Evolutionary conservation across 2,329 filamentous ascomycete species (phyloP).

Genomic region (Bipolaris gigantea): DNA sequence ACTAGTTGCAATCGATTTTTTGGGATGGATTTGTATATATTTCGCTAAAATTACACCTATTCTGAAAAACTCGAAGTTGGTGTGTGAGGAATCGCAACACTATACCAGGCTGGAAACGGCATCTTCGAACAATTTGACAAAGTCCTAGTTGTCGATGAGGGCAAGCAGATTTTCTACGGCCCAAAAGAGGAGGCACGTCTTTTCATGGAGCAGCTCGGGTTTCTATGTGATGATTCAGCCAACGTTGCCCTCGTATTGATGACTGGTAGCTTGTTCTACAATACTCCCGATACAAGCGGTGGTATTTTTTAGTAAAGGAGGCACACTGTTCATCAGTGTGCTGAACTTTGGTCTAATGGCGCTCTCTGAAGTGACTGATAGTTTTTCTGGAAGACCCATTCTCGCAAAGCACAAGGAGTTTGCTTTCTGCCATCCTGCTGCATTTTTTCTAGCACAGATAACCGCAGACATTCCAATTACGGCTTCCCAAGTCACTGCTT

Average conservation of each 20-base stretch:
- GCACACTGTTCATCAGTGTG: slow-evolving; percentile 65
- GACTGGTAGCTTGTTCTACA: slow-evolving; percentile 67
- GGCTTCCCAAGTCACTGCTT: slow-evolving; percentile 60
- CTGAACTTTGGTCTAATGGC: slow-evolving; percentile 64
- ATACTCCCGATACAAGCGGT: slow-evolving; percentile 54
- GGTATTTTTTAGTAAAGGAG: slow-evolving; percentile 68
- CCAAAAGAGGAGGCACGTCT: slow-evolving; percentile 58
- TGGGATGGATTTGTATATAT: too few species aligned
- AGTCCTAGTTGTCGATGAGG: slow-evolving; percentile 71
- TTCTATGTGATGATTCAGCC: slow-evolving; percentile 60
- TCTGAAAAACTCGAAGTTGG: too few species aligned
- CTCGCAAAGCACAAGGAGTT: slow-evolving; percentile 84
- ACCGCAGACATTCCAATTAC: slow-evolving; percentile 57
- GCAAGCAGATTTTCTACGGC: slow-evolving; percentile 74
- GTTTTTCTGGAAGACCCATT: slow-evolving; percentile 69
- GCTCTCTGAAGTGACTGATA: slow-evolving; percentile 63
- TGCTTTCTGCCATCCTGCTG: slow-evolving; percentile 81
- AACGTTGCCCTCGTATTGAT: slow-evolving; percentile 67
- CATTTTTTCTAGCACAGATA: slow-evolving; percentile 73
- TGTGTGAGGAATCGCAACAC: too few species aligned
- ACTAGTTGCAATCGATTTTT: too few species aligned
- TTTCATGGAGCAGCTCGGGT: slow-evolving; percentile 71
- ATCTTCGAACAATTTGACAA: slow-evolving; percentile 71
- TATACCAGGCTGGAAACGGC: slow-evolving; percentile 55
- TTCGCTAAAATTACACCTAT: too few species aligned